Percentiles rank a stretch among this genome's conserved stretches.
phyloP scores from a whole-genome alignment of 805 yeast species.

The Nakazawaea holstii region DNA sequence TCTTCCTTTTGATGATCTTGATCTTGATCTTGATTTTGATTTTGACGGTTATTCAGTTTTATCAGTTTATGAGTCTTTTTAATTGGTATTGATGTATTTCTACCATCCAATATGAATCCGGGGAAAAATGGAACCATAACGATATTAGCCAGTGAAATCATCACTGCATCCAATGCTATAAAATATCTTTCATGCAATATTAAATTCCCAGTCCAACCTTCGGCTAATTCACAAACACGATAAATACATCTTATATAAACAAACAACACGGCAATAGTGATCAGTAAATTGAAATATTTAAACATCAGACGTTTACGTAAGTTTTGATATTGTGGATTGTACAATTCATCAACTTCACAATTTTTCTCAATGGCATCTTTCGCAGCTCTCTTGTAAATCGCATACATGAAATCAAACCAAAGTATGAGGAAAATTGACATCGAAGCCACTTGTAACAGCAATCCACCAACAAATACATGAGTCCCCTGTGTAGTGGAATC shows the following conservation, averaged over 20 bases:
- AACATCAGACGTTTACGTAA: slow-evolving; percentile 32
- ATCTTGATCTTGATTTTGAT: not conserved
- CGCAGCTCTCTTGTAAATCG: slow-evolving; percentile 22
- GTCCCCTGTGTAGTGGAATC: slow-evolving; percentile 42
- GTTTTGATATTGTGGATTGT: slow-evolving; percentile 28
- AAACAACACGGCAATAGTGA: slow-evolving; percentile 43
- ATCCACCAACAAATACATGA: slow-evolving; percentile 70
- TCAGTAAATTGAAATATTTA: slow-evolving; percentile 35
- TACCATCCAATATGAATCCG: slow-evolving; percentile 41
- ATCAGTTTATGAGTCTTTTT: not conserved
- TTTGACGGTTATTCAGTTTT: not conserved
- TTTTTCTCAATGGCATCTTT: slow-evolving; percentile 9
- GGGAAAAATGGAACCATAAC: slow-evolving; percentile 57
- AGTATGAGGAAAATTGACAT: slow-evolving; percentile 56
- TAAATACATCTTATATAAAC: slow-evolving; percentile 66
- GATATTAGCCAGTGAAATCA: slow-evolving; percentile 47
- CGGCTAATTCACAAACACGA: slow-evolving; percentile 64
- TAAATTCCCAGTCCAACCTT: slow-evolving; percentile 68
- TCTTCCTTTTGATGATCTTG: not conserved
- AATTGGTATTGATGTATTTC: slow-evolving; percentile 15
- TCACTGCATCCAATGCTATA: slow-evolving; percentile 54
- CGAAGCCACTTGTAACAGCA: slow-evolving; percentile 69
- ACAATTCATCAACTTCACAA: slow-evolving; percentile 17
- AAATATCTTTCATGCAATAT: slow-evolving; percentile 57
- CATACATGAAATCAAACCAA: slow-evolving; percentile 40